Evolutionary conservation across 2,329 filamentous ascomycete genomes (phyloP), one percentile per base, ranked within the genome.

Genomic region (Xylariaceae sp.): DNA sequence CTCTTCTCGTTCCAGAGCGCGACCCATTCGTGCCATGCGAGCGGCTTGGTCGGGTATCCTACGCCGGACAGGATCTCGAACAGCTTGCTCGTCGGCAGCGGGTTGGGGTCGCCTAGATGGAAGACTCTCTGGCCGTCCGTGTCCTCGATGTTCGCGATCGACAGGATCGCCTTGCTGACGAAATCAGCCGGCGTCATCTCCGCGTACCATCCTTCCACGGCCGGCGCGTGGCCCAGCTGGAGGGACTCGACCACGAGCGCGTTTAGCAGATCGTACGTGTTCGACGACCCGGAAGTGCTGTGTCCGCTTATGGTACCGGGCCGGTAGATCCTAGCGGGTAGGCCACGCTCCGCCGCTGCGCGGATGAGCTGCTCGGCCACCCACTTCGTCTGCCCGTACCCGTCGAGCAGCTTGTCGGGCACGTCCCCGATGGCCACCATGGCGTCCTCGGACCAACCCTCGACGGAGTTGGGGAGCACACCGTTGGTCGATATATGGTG

Each of bases 161-260:
- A 77, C 16, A 85, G 67, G 48, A 90, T 85, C 3, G 83, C 78
- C 47, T 78, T 79, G 62, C 80, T 85, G 42, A 88, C 83, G 53
- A 86, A 88, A 60, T 90, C 85, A 11, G 88, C 85, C 0, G 85
- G 85, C 0, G 85, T 88, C 85, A 89, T 89, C 63, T 90, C 85
- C 1, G 83, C 76, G 34, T 81, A 76, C 85, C 85, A 90, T 29
- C 79, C 79, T 34, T 82, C 71, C 3, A 88, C 78, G 37, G 85
- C 72, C 0, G 85, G 85, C 1, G 76, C 76, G 49, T 76, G 74
- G 5, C 84, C 84, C 3, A 89, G 69, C 36, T 83, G 78, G 26
- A 89, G 70, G 0, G 85, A 88, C 57, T 89, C 85, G 2, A 88
- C 81, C 17, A 89, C 72, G 40, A 90, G 59, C 0, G 85, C 85